phyloP scores from a whole-genome alignment of 257 asterid genomes.

The Jasminum sambac region DNA sequence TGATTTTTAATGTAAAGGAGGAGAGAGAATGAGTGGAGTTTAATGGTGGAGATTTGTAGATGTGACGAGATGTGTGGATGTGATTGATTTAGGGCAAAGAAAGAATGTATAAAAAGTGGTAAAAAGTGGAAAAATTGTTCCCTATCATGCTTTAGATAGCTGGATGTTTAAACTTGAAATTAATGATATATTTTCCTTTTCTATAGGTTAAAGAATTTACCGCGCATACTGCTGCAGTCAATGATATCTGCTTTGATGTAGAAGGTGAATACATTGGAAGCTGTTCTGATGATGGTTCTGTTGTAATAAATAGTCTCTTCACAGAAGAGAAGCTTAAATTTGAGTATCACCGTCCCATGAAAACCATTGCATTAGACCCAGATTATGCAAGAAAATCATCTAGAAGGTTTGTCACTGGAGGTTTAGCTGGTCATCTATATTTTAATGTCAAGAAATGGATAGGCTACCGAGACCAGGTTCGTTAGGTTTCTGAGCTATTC shows the following conservation, averaged over 20 bases:
- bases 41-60: no score
- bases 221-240: constrained; percentile 91
- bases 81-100: no score
- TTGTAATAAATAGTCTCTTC: constrained; percentile 84
- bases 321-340: constrained; percentile 85
- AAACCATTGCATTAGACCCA: constrained; percentile 94
- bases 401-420: constrained; percentile 94
- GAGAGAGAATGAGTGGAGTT: no score
- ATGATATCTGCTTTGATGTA: constrained; percentile 86
- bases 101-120: no score
- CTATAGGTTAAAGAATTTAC: constrained; percentile 82
- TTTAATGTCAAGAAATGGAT: constrained; percentile 89
- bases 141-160: no score
- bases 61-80: no score
- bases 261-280: constrained; percentile 99
- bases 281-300: constrained; percentile 99
- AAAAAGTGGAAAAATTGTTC: no score
- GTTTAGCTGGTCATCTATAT: constrained; percentile 92
- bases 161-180: constrained; percentile 18
- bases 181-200: constrained; percentile 30
- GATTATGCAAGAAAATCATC: constrained; percentile 86
- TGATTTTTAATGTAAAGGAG: no score
- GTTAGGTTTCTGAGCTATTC: constrained; percentile 29
- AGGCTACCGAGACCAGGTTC: constrained; percentile 96
- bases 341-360: constrained; percentile 97